These are phyloP conservation scores for Allium sativum DNA, from an alignment of 106 monocot genomes.

Conservation along the genomic window DNA sequence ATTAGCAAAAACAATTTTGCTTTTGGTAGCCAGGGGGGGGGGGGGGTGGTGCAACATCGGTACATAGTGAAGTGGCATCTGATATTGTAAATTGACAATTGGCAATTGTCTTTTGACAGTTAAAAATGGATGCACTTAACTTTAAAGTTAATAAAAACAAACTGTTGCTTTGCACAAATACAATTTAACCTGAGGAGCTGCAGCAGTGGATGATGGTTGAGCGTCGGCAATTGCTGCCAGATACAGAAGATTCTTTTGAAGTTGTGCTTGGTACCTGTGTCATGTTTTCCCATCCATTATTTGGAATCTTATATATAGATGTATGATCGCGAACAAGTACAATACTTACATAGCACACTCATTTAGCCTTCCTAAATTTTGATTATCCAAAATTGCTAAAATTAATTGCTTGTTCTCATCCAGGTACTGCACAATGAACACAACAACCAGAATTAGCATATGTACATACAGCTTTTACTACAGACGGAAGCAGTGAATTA, in stretches of 20 bases:
- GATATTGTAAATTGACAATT: neutral
- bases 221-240: conserved; percentile 93
- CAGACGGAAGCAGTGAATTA: neutral
- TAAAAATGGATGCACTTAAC: neutral
- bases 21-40: no score
- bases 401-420: conserved; percentile 35
- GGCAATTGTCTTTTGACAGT: neutral
- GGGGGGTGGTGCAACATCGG: no score
- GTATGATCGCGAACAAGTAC: neutral
- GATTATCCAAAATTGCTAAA: conserved; percentile 53
- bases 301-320: neutral
- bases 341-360: conserved; percentile 63
- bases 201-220: conserved; percentile 53
- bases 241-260: conserved; percentile 89
- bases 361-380: conserved; percentile 53
- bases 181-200: conserved; percentile 31
- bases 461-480: neutral
- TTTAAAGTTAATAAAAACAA: conserved; percentile 1
- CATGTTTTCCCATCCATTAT: neutral
- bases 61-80: neutral
- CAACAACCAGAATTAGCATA: neutral
- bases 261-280: conserved; percentile 84
- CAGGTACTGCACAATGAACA: conserved; percentile 19
- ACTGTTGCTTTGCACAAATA: conserved; percentile 15
- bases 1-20: no score